Percentiles rank a stretch among this genome's conserved stretches.
Evolutionary conservation across 2,329 filamentous ascomycete species (phyloP).

Genomic region (Monilinia fructicola): DNA sequence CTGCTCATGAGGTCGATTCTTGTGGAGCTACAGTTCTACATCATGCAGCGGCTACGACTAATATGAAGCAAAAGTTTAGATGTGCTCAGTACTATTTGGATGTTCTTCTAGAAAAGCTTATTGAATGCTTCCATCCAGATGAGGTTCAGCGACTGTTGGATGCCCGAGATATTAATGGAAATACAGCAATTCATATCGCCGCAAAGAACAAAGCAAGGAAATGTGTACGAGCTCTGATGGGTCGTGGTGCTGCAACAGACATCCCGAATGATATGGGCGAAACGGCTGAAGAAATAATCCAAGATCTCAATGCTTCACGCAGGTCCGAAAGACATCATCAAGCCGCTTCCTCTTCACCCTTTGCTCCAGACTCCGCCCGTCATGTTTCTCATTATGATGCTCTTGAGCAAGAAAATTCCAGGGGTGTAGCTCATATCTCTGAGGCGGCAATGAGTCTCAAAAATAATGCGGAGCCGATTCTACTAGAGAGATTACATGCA

Average conservation of each 20-base stretch:
- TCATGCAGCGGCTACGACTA: conserved; percentile 87
- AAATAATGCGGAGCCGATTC: conserved; percentile 65
- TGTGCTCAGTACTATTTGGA: conserved; percentile 94
- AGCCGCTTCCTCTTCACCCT: conserved; percentile 70
- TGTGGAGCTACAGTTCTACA: conserved; percentile 88
- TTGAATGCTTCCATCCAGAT: conserved; percentile 71
- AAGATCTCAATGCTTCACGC: conserved; percentile 67
- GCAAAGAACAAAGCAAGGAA: conserved; percentile 86
- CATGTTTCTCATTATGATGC: conserved; percentile 54
- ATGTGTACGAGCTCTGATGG: conserved; percentile 76
- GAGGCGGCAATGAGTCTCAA: conserved; percentile 69
- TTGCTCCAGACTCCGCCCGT: conserved; percentile 58
- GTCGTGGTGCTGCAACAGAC: conserved; percentile 78
- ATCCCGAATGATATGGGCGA: conserved; percentile 80
- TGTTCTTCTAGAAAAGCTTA: conserved; percentile 81
- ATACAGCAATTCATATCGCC: conserved; percentile 75
- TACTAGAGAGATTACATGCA: conserved; percentile 71
- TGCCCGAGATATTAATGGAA: conserved; percentile 79
- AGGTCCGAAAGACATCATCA: conserved; percentile 52
- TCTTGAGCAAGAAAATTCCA: conserved; percentile 25
- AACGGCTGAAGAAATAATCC: conserved; percentile 81
- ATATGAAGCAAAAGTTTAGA: conserved; percentile 76
- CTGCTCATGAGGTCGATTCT: conserved; percentile 75
- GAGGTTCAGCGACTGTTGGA: conserved; percentile 79
- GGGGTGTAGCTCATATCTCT: conserved; percentile 48